Evolutionary conservation across 495 filamentous ascomycete species (phyloP).

Genomic region (Xylaria nigripes): DNA sequence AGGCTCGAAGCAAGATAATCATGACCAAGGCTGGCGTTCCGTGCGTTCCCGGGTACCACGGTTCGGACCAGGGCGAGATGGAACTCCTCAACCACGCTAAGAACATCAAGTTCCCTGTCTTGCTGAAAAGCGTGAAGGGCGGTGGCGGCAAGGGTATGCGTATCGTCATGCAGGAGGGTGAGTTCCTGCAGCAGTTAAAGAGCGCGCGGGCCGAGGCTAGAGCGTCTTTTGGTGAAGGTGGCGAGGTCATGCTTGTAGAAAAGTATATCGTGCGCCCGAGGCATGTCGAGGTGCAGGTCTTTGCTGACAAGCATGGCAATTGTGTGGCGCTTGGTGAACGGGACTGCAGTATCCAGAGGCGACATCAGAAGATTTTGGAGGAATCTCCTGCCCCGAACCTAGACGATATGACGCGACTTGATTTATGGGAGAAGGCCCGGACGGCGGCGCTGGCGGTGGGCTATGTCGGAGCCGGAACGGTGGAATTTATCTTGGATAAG

Average conservation of each 20-base stretch:
- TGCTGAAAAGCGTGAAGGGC: conserved; percentile 94
- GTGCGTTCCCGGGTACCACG: conserved; percentile 95
- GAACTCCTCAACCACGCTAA: conserved; percentile 66
- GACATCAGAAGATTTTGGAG: conserved; percentile 96
- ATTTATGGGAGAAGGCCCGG: conserved; percentile 89
- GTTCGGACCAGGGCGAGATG: conserved; percentile 65
- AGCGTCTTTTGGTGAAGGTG: conserved; percentile 81
- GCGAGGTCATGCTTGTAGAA: conserved; percentile 89
- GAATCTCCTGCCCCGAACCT: conserved; percentile 90
- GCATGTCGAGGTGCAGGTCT: conserved; percentile 96
- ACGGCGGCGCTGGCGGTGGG: conserved; percentile 84
- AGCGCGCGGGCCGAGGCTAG: conserved; percentile 85
- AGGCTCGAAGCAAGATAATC: conserved; percentile 84
- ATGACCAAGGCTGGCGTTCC: conserved; percentile 91
- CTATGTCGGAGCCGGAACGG: conserved; percentile 93
- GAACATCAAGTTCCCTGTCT: conserved; percentile 81
- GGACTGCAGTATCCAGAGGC: conserved; percentile 77
- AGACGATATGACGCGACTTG: conserved; percentile 66
- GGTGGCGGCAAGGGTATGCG: conserved; percentile 99
- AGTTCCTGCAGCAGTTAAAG: conserved; percentile 72
- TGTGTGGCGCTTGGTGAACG: conserved; percentile 77
- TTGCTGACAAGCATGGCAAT: conserved; percentile 84
- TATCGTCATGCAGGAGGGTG: conserved; percentile 65
- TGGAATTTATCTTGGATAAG: conserved; percentile 98
- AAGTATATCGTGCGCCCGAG: conserved; percentile 91